Conservation (phyloP, 2,329 filamentous ascomycete genomes). For the Venturia oleaginea region DNA sequence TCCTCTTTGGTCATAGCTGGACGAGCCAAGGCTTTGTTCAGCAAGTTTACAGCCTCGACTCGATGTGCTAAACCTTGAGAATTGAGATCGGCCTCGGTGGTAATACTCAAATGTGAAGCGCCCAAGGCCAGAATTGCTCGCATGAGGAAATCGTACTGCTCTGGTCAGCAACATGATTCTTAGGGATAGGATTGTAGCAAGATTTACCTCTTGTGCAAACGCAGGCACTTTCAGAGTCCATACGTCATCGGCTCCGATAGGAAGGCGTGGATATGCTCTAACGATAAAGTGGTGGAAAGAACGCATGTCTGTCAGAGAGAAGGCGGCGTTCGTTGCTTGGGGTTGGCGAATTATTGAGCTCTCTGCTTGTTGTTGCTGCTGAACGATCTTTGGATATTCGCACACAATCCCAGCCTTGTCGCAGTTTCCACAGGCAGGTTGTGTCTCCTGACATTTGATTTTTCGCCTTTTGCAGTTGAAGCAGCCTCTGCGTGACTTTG, state of each 20-base stretch:
- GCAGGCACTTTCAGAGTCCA: slow-evolving; percentile 61
- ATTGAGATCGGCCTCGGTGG: slow-evolving; percentile 41
- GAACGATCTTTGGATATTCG: slow-evolving; percentile 46
- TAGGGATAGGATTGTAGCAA: not conserved
- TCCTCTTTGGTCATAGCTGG: slow-evolving; percentile 25
- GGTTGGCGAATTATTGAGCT: slow-evolving; percentile 21
- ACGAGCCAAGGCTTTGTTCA: slow-evolving; percentile 30
- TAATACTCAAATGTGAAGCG: slow-evolving; percentile 53
- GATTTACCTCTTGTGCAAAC: slow-evolving; percentile 54
- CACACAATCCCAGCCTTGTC: slow-evolving; percentile 53
- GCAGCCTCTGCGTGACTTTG: slow-evolving; percentile 56
- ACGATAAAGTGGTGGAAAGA: slow-evolving; percentile 60
- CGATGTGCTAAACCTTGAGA: slow-evolving; percentile 55
- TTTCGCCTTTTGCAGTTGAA: slow-evolving; percentile 59
- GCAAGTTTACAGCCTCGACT: slow-evolving; percentile 50
- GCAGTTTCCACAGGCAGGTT: slow-evolving; percentile 55
- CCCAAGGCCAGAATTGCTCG: slow-evolving; percentile 60
- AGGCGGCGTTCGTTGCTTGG: slow-evolving; percentile 22
- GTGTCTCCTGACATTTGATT: slow-evolving; percentile 63
- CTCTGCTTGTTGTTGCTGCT: slow-evolving; percentile 20
- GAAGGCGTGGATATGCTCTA: slow-evolving; percentile 54
- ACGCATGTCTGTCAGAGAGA: slow-evolving; percentile 56
- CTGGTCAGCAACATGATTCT: slow-evolving; percentile 11
- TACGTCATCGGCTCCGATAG: slow-evolving; percentile 54
- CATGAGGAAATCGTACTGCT: slow-evolving; percentile 57